Evolutionary conservation across 169 alveolate species (phyloP).

Genomic region (Eimeria maxima): DNA sequence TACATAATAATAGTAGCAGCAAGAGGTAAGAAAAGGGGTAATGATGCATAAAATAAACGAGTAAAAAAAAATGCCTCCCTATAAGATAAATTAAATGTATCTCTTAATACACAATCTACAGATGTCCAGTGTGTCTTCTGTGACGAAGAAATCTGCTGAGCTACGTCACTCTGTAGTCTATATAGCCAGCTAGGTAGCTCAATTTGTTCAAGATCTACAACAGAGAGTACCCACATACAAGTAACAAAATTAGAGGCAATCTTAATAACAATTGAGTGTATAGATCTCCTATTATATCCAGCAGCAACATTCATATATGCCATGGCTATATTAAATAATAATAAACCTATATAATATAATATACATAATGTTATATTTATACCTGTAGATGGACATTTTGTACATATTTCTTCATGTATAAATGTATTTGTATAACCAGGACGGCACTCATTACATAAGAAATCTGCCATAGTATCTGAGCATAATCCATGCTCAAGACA

Average conservation of each 20-base stretch:
- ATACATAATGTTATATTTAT: slow-evolving; percentile 84
- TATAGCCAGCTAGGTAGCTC: slow-evolving; percentile 85
- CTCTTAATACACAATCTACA: slow-evolving; percentile 89
- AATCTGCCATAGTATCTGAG: slow-evolving; percentile 88
- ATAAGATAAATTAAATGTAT: slow-evolving; percentile 85
- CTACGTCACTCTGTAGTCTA: slow-evolving; percentile 71
- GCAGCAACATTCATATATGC: slow-evolving; percentile 91
- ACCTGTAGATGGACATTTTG: slow-evolving; percentile 86
- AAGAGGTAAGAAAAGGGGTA: slow-evolving; percentile 87
- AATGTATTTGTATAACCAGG: slow-evolving; percentile 90
- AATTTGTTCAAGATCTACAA: slow-evolving; percentile 85
- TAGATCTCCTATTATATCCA: slow-evolving; percentile 91
- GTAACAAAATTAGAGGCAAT: slow-evolving; percentile 90
- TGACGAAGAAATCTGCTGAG: slow-evolving; percentile 18
- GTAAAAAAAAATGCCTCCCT: slow-evolving; percentile 88
- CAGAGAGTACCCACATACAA: slow-evolving; percentile 89
- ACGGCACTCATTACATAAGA: slow-evolving; percentile 90
- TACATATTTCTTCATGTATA: slow-evolving; percentile 86
- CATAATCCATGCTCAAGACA: slow-evolving; percentile 89
- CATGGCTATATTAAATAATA: slow-evolving; percentile 89
- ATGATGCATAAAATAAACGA: slow-evolving; percentile 85
- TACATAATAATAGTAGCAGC: slow-evolving; percentile 87
- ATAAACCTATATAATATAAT: slow-evolving; percentile 85
- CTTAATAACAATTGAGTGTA: slow-evolving; percentile 91
- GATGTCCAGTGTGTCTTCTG: slow-evolving; percentile 82